These are phyloP conservation scores for Talaromyces sp. DNA, from an alignment of 2,329 filamentous ascomycete genomes.

Conservation along the genomic window DNA sequence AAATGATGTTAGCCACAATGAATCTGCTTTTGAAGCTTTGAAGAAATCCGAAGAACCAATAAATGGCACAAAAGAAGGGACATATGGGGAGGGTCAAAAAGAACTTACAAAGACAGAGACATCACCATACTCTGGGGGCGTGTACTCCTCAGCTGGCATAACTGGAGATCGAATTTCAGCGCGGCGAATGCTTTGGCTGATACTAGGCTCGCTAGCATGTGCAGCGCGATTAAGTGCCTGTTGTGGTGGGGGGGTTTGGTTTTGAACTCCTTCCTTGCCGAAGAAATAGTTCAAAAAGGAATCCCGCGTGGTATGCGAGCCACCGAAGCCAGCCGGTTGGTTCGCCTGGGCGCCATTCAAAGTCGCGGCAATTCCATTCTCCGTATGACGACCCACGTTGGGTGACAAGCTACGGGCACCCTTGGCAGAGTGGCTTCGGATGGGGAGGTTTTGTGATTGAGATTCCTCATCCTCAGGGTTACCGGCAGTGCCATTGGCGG, in stretches of 20 bases:
- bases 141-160: slow-evolving; percentile 49
- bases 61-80: no score
- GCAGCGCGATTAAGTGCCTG: slow-evolving; percentile 63
- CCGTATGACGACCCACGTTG: slow-evolving; percentile 62
- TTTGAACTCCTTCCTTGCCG: slow-evolving; percentile 74
- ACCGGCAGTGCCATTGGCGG: slow-evolving; percentile 68
- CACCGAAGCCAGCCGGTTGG: slow-evolving; percentile 65
- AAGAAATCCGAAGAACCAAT: no score
- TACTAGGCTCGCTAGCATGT: slow-evolving; percentile 76
- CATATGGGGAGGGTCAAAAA: not conserved
- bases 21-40: no score
- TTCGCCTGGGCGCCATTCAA: slow-evolving; percentile 67
- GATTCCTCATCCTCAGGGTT: slow-evolving; percentile 68
- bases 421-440: slow-evolving; percentile 65
- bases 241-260: slow-evolving; percentile 48
- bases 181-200: slow-evolving; percentile 79
- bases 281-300: slow-evolving; percentile 99
- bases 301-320: slow-evolving; percentile 70
- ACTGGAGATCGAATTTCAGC: slow-evolving; percentile 53
- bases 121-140: slow-evolving; percentile 41
- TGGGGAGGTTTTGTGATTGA: slow-evolving; percentile 55
- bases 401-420: slow-evolving; percentile 80
- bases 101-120: slow-evolving; percentile 55
- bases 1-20: not conserved
- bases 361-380: slow-evolving; percentile 69